These are phyloP conservation scores for Pleurostoma richardsiae DNA, from an alignment of 2,329 filamentous ascomycete species.

Conservation along the genomic window DNA sequence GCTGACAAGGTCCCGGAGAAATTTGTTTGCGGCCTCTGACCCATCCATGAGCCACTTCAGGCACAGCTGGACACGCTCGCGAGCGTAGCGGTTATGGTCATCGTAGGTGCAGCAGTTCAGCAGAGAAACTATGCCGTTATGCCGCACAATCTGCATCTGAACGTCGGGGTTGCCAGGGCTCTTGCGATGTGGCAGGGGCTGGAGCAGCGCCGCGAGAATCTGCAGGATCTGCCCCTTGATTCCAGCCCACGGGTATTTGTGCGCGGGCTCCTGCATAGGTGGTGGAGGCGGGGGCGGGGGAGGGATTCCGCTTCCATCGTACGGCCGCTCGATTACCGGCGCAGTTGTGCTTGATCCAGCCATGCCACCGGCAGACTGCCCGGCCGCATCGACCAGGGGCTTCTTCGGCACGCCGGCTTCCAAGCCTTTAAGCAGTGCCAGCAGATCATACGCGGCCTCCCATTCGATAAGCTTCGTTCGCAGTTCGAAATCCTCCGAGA, in stretches of 20 bases:
- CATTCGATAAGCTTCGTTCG: conserved; percentile 84
- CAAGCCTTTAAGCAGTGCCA: conserved; percentile 80
- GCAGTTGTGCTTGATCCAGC: conserved; percentile 9
- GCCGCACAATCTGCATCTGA: conserved; percentile 79
- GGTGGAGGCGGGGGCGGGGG: conserved; percentile 37
- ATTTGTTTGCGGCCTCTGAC: conserved; percentile 66
- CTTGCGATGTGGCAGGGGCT: conserved; percentile 63
- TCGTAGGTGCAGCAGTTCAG: conserved; percentile 89
- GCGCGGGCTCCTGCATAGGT: conserved; percentile 56
- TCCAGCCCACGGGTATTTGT: conserved; percentile 63
- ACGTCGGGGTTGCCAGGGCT: conserved; percentile 67
- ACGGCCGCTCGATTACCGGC: conserved; percentile 59
- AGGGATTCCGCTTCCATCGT: conserved; percentile 23
- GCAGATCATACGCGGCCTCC: conserved; percentile 84
- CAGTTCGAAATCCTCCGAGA: conserved; percentile 80
- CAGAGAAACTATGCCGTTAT: conserved; percentile 81
- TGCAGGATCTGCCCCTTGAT: conserved; percentile 91
- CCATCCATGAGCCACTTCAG: conserved; percentile 79
- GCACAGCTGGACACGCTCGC: conserved; percentile 84
- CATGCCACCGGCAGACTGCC: conserved; percentile 27
- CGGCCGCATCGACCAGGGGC: conserved; percentile 49
- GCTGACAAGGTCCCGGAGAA: conserved; percentile 60
- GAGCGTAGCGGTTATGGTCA: conserved; percentile 89
- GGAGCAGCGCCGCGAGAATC: conserved; percentile 82
- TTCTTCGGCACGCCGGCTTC: conserved; percentile 86